phyloP scores from a whole-genome alignment of 2,329 filamentous ascomycete genomes.

The Trichoderma atroviride region DNA sequence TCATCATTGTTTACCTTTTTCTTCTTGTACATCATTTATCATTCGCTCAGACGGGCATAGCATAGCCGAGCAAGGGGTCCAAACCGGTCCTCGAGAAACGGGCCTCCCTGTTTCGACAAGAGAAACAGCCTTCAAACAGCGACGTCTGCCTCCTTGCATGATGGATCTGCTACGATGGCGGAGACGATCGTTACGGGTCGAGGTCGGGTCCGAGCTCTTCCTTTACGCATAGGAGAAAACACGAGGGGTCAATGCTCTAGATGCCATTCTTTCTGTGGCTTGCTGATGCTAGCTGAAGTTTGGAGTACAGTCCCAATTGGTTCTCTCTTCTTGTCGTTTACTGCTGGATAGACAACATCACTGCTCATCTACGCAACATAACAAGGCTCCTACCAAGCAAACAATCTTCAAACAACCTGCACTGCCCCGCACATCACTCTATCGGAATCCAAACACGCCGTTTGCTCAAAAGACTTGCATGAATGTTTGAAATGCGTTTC shows the following conservation, averaged over 20 bases:
- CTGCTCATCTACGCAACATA: no score
- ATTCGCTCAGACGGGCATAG: not conserved
- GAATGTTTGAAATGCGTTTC: slow-evolving; percentile 21
- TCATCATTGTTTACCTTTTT: not conserved
- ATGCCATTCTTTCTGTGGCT: not conserved
- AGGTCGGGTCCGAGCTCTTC: not conserved
- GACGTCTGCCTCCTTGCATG: slow-evolving; percentile 20
- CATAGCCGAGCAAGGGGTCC: not conserved
- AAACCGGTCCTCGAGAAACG: slow-evolving; percentile 29
- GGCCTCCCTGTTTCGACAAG: slow-evolving; percentile 36
- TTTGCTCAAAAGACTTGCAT: not conserved
- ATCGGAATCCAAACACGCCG: not conserved
- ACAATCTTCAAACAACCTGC: not conserved
- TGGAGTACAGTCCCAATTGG: not conserved
- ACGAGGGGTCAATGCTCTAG: not conserved
- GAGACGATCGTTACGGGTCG: not conserved
- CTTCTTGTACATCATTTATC: not conserved
- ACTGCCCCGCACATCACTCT: not conserved
- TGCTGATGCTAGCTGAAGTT: not conserved
- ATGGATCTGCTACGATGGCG: slow-evolving; percentile 10
- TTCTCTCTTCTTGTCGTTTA: not conserved
- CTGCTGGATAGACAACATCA: not conserved
- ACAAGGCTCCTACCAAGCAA: not conserved
- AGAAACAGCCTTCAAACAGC: slow-evolving; percentile 27
- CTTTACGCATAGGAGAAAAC: not conserved